Base-by-base conservation (phyloP, 208 protist genomes). In the Herpetomonas muscarum region DNA sequence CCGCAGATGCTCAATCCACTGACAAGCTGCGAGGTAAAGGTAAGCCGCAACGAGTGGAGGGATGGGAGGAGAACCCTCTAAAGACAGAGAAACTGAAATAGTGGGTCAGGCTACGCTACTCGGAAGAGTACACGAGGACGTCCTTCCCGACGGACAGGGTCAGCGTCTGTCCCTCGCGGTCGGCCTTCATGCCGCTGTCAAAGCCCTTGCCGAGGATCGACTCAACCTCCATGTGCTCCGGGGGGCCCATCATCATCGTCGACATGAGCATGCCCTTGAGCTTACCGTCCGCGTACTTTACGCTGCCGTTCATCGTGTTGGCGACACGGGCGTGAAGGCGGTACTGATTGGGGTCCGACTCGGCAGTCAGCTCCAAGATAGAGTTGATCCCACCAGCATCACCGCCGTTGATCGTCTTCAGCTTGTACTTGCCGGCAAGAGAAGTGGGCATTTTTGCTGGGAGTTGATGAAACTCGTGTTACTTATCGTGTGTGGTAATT, bases 211-310 rank as follows among this genome's bases (percentile, higher is more conserved):
- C n/a, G 44, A 79, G 31, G 12, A 72, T 36, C 31, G 36, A 50
- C 63, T 84, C 77, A 17, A 84, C 68, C 37, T 71, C 64, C 67
- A 74, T 70, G 53, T 63, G 32, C 34, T 41, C 60, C 22, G 62
- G 61, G 15, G 55, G 19, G 22, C 64, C 67, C 67, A 79, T 71
- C 71, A 70, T 76, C 1, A 15, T 25, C 3, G 77, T 79, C 24
- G 72, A 79, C 37, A 68, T 61, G 24, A 79, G 56, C 36, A 56
- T 57, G 12, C 70, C 73, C 36, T 68, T 79, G 12, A 81, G 54
- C 36, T 67, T 64, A 7, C 67, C 74, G 9, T 78, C 51, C 45
- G 69, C 31, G 24, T 63, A 50, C 1, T 34, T 31, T 1, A 70
- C 28, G n/a, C 17, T 13, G 29, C 77, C 71, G 24, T 49, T 64